Evolutionary conservation across 257 asterid genomes (phyloP), one percentile per base, ranked within the genome.

Genomic region (Nicotiana noctiflora): DNA sequence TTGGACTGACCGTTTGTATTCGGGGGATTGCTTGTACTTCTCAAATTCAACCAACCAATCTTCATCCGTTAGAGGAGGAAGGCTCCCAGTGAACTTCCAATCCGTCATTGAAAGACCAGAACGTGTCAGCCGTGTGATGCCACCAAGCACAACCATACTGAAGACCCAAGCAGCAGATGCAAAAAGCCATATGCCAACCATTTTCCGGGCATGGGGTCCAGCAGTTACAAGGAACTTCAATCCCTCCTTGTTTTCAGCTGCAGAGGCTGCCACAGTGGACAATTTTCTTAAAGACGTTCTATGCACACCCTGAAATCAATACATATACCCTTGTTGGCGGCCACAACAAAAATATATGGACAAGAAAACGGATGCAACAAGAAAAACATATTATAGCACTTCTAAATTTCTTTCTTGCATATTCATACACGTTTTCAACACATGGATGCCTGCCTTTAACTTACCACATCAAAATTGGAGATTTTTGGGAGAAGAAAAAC

Each of bases 71-170:
- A 91, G 82, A 81, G 99, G 99, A 87, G 98, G 99, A 77, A 96
- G 97, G 57, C 89, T 15, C 53, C 99, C 99, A 4, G 98, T 88
- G 83, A 96, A 96, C 83, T 96, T 94, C 99, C 98, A 96, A 84
- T 94, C 98, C 40, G 99, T 94, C 99, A 96, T 96, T 57, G 99
- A 96, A 29, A 96, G 96, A 76, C 98, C 99, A 9, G 99, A 96
- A 86, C 98, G 89, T 4, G 98, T 96, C 63, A 96, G 84, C 40
- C 98, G 90, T 5, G 99, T 96, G 82, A 96, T 83, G 76, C 99
- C 98, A 75, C 98, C 99, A 59, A 96, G 97, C 32, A 96, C 91
- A 81, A 96, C 99, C 98, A 96, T 94, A 82, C 98, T 92, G 66
- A 91, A 96, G 70, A 96, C 98, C 98, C 98, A 96, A 77, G 97